Evolutionary conservation across 768 basidiomycete species (phyloP).

Genomic region (Tylopilus cervinicoccineus): DNA sequence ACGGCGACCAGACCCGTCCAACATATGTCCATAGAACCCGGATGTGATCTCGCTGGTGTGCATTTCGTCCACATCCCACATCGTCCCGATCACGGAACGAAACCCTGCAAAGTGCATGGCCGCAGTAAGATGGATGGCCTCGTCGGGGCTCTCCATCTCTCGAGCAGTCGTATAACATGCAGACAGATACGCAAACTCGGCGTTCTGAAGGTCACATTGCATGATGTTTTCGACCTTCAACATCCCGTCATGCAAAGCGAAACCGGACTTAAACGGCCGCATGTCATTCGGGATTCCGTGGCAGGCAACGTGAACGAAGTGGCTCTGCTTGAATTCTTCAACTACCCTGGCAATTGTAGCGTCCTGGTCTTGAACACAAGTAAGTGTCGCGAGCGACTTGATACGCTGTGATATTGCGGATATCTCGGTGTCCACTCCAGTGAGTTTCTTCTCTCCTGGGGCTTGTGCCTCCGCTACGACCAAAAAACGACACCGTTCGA

Average conservation of each 20-base stretch:
- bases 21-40: constrained; percentile 8
- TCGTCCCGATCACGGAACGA: constrained; percentile 7
- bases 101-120: constrained; percentile 6
- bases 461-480: constrained; percentile 4
- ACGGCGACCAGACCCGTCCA: not conserved
- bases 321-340: not conserved
- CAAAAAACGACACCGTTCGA: not conserved
- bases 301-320: not conserved
- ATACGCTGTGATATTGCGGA: not conserved
- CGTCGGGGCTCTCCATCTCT: not conserved
- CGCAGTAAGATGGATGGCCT: not conserved
- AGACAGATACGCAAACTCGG: not conserved
- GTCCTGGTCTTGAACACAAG: not conserved
- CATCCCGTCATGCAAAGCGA: not conserved
- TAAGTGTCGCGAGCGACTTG: not conserved
- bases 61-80: constrained; percentile 1
- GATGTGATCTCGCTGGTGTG: constrained; percentile 1
- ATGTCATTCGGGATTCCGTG: not conserved
- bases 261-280: not conserved
- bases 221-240: not conserved
- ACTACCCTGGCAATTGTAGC: not conserved
- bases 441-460: not conserved
- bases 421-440: not conserved
- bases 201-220: not conserved
- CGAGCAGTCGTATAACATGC: not conserved